phyloP scores from a whole-genome alignment of 75 land plant genomes.

The Cryptomeria japonica region DNA sequence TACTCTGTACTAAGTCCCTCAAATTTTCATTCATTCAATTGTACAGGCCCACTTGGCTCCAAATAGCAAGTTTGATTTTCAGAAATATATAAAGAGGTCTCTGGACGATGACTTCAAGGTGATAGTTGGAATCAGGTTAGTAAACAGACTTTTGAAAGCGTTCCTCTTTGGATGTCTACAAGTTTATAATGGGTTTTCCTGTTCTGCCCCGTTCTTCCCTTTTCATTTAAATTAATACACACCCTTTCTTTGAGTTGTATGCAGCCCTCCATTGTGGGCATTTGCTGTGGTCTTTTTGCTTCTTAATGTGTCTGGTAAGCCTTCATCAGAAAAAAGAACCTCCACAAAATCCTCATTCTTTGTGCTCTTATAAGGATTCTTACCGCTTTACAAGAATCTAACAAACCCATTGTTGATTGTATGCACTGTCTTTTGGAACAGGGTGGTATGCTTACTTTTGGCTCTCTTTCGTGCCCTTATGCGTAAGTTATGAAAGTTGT shows the following conservation, averaged over 20 bases:
- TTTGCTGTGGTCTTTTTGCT: slow-evolving; percentile 50
- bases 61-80: slow-evolving; percentile 59
- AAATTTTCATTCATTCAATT: not conserved
- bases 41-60: slow-evolving; percentile 68
- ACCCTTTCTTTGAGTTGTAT: not conserved
- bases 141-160: not conserved
- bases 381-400: not conserved
- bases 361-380: not conserved
- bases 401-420: not conserved
- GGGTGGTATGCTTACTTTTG: slow-evolving; percentile 60
- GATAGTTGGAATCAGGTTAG: slow-evolving; percentile 78
- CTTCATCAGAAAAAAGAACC: not conserved
- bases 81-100: slow-evolving; percentile 64
- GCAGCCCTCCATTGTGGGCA: slow-evolving; percentile 65
- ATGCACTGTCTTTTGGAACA: slow-evolving; percentile 17
- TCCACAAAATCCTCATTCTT: not conserved
- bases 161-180: not conserved
- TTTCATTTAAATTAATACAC: not conserved
- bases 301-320: slow-evolving; percentile 54
- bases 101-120: slow-evolving; percentile 82
- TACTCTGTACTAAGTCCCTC: not conserved
- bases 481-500: slow-evolving; percentile 33
- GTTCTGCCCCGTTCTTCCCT: not conserved
- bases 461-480: slow-evolving; percentile 55
- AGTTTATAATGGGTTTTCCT: not conserved